A percentile compares a stretch with the other conserved stretches of the same genome.
Evolutionary conservation across 208 protist species (phyloP).

Genomic region (Crithidia brevicula): DNA sequence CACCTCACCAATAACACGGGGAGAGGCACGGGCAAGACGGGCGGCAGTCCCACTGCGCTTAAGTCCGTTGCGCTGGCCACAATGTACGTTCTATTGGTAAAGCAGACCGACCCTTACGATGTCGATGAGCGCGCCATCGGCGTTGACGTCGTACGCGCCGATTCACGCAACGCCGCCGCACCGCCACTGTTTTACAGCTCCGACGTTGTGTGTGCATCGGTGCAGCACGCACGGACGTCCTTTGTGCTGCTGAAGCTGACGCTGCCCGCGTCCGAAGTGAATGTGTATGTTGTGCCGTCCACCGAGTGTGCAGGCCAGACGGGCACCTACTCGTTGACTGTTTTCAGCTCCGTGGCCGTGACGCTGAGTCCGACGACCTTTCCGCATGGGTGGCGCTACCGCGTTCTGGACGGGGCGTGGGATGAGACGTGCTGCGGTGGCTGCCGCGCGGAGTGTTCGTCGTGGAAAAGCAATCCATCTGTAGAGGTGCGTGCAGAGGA

Average conservation of each 20-base stretch:
- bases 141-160: constrained; percentile 59
- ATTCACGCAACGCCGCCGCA: constrained; percentile 30
- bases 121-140: constrained; percentile 78
- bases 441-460: constrained; percentile 52
- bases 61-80: not conserved
- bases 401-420: constrained; percentile 60
- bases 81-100: constrained; percentile 72
- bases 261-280: constrained; percentile 38
- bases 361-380: constrained; percentile 46
- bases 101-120: constrained; percentile 64
- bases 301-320: constrained; percentile 47
- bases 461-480: constrained; percentile 88
- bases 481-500: constrained; percentile 43
- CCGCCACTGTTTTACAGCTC: constrained; percentile 55
- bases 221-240: constrained; percentile 44
- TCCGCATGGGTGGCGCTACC: constrained; percentile 81
- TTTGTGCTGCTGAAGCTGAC: constrained; percentile 48
- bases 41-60: not conserved
- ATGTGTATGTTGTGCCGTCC: constrained; percentile 77
- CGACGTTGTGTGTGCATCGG: constrained; percentile 40
- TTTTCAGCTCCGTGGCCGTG: constrained; percentile 69
- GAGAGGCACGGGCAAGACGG: not conserved
- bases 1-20: constrained; percentile 42
- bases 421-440: constrained; percentile 76
- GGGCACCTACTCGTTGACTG: constrained; percentile 65